phyloP scores from a whole-genome alignment of 257 asterid genomes.

The Cynanchum wilfordii region DNA sequence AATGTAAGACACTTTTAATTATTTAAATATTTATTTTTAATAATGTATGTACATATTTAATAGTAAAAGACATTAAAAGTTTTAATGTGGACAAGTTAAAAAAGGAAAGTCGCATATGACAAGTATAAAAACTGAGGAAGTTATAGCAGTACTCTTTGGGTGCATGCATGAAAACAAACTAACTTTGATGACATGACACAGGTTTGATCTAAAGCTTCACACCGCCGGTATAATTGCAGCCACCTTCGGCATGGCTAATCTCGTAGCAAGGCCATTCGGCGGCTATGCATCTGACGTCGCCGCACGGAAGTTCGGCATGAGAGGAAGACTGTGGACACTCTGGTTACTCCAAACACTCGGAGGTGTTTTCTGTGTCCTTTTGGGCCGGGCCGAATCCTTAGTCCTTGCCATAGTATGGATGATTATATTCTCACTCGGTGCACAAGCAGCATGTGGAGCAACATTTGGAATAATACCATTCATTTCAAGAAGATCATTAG shows the following conservation, averaged over 20 bases:
- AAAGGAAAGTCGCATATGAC: too few species aligned
- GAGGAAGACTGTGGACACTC: constrained; percentile 57
- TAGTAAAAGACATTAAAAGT: too few species aligned
- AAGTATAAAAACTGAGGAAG: too few species aligned
- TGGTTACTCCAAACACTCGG: constrained; percentile 56
- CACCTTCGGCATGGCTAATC: constrained; percentile 53
- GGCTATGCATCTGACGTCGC: constrained; percentile 45
- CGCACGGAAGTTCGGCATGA: constrained; percentile 48
- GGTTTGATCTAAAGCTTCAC: constrained; percentile 49
- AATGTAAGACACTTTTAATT: too few species aligned
- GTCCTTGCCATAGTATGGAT: constrained; percentile 32
- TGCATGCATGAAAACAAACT: too few species aligned
- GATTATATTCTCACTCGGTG: constrained; percentile 61
- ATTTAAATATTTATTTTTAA: too few species aligned
- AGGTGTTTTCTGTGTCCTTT: constrained; percentile 43
- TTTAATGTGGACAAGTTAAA: too few species aligned
- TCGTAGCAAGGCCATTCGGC: constrained; percentile 49
- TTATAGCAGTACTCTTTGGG: too few species aligned
- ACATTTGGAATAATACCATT: constrained; percentile 41
- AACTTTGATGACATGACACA: background rate
- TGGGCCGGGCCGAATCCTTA: constrained; percentile 38
- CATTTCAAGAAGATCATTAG: constrained; percentile 37
- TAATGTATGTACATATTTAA: too few species aligned
- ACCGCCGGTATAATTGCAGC: constrained; percentile 58
- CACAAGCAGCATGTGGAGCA: constrained; percentile 49